Evolutionary conservation across 2,329 filamentous ascomycete species (phyloP).

Genomic region (Aspergillus sp.): DNA sequence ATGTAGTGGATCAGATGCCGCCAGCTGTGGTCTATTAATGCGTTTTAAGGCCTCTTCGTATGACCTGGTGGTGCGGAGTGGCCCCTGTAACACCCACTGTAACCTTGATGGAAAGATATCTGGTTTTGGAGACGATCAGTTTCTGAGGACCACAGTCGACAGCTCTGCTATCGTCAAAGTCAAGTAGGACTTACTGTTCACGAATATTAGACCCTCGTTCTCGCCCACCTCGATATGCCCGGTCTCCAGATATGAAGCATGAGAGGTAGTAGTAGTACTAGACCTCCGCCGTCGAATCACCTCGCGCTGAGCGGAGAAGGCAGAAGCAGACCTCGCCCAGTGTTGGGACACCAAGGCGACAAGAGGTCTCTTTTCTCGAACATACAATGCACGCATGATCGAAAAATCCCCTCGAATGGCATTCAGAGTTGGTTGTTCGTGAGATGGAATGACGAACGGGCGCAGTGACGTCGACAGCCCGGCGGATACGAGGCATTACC

Average conservation of each 20-base stretch:
- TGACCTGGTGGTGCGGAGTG: conserved; percentile 46
- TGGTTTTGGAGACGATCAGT: conserved; percentile 34
- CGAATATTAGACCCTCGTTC: conserved; percentile 82
- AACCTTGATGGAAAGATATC: conserved; percentile 83
- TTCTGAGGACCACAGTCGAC: not conserved
- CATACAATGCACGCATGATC: not conserved
- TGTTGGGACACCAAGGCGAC: conserved; percentile 1
- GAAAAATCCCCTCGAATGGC: too few species aligned
- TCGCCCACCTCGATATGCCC: conserved; percentile 77
- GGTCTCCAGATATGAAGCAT: conserved; percentile 61
- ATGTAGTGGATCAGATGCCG: conserved; percentile 56
- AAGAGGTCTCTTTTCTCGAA: not conserved
- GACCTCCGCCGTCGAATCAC: conserved; percentile 4
- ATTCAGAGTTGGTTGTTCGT: not conserved
- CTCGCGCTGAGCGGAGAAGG: not conserved
- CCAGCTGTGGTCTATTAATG: conserved; percentile 52
- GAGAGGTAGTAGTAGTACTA: conserved; percentile 16
- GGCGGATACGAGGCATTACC: not conserved
- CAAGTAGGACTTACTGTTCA: conserved; percentile 68
- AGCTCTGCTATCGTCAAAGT: not conserved
- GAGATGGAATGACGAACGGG: not conserved
- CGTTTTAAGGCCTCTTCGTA: conserved; percentile 52
- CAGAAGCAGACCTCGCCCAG: conserved; percentile 1
- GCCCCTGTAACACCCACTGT: conserved; percentile 58
- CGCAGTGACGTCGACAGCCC: not conserved